Base-by-base conservation (phyloP, 371 early-diverging fungal genomes). In the Syncephalastrum contaminatum region DNA sequence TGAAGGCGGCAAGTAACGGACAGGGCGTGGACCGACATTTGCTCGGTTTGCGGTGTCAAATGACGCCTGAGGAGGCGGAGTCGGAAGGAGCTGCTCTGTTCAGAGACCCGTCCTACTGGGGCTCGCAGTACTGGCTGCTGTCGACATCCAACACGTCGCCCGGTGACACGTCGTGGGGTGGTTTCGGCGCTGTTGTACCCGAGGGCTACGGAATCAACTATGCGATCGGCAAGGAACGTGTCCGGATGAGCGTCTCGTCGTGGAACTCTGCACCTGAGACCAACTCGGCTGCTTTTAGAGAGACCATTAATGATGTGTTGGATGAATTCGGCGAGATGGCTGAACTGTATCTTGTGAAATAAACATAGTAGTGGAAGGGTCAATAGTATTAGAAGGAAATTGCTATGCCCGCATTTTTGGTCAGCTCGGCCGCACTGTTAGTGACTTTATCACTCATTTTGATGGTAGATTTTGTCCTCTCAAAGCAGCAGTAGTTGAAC, bases 121-220 rank as follows among this genome's bases (percentile, higher is more conserved):
- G 74, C 53, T 85, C 87, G 20, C 72, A 72, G 12, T 68, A 82
- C 36, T 96, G 87, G 85, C 63, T 74, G 19, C 68, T 96, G 43
- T 88, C 89, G 15, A 94, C 96, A 1, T 88, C 89, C 18, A 75
- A 95, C 49, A 92, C 90, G 64, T 97, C 96, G 59, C 82, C 90
- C 2, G 88, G 88, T 13, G 80, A 85, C 48, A 75, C 87, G 51
- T 71, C 78, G 0, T 89, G 88, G 62, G 87, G 88, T 14, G 93
- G 91, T 0, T 92, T 91, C 67, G 92, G 90, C 18, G 78, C 84
- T 4, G 87, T 88, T 27, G 85, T 74, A 19, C 85, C 86, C 4
- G 88, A 94, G 54, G 92, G 94, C 3, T 96, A 94, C 61, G 96
- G 96, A 21, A 86, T 90, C 62, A 95, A 94, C 70, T 96, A 96